Evolutionary conservation across 495 filamentous ascomycete genomes (phyloP).

Genomic region (Bathelium albidoporum): DNA sequence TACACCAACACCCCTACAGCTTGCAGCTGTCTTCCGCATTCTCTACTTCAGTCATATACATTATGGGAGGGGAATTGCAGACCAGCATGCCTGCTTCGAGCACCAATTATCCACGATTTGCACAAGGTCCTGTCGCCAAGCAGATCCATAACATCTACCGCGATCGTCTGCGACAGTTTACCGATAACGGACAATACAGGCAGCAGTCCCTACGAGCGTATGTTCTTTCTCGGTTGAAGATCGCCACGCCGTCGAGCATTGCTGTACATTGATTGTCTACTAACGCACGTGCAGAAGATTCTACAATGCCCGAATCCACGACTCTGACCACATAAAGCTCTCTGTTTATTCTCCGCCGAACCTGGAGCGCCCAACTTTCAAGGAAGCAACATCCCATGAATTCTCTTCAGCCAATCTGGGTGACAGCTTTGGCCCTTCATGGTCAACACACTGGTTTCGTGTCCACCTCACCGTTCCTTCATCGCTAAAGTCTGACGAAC

Average conservation of each 20-base stretch:
- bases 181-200: conserved; percentile 68
- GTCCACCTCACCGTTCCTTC: conserved; percentile 66
- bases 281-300: conserved; percentile 46
- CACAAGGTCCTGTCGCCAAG: conserved; percentile 60
- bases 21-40: background rate
- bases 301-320: conserved; percentile 61
- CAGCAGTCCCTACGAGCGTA: conserved; percentile 62
- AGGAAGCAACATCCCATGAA: conserved; percentile 71
- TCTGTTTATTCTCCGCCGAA: conserved; percentile 77
- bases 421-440: conserved; percentile 78
- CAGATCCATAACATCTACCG: conserved; percentile 81
- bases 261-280: background rate
- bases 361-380: conserved; percentile 72
- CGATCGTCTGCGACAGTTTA: conserved; percentile 74
- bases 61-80: conserved; percentile 36
- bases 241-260: background rate
- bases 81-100: conserved; percentile 20
- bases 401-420: conserved; percentile 70
- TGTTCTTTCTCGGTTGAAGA: conserved; percentile 18
- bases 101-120: conserved; percentile 44
- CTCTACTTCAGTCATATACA: conserved; percentile 6
- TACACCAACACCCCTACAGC: background rate
- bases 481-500: conserved; percentile 58
- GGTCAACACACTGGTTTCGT: conserved; percentile 98
- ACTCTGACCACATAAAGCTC: conserved; percentile 68